Evolutionary conservation across 495 filamentous ascomycete genomes (phyloP).

Genomic region (Annulohypoxylon nitens): DNA sequence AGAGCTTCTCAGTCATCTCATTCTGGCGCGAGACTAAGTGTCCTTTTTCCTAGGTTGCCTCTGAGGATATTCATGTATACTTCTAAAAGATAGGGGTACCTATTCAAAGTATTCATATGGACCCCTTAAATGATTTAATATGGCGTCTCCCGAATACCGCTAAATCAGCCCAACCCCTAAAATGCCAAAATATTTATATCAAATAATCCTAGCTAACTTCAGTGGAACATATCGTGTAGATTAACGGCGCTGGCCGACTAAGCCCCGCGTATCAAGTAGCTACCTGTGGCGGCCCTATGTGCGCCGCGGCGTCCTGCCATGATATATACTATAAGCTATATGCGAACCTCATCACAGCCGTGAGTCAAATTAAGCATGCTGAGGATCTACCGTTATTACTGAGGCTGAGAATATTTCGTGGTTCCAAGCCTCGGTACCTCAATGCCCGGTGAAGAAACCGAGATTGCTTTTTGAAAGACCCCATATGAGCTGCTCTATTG

Average conservation of each 20-base stretch:
- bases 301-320: slow-evolving; percentile 43
- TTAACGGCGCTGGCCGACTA: slow-evolving; percentile 50
- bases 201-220: slow-evolving; percentile 55
- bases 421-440: slow-evolving; percentile 43
- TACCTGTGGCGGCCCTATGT: slow-evolving; percentile 55
- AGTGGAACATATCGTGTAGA: slow-evolving; percentile 56
- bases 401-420: slow-evolving; percentile 54
- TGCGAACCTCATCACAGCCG: not conserved
- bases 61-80: too few relatives aligned
- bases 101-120: too few relatives aligned
- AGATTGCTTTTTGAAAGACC: slow-evolving; percentile 44
- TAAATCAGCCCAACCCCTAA: not conserved
- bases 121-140: not conserved
- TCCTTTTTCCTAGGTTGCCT: too few relatives aligned
- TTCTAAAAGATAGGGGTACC: too few relatives aligned
- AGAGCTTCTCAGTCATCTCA: not conserved
- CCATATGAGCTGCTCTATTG: slow-evolving; percentile 42
- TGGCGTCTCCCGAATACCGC: not conserved
- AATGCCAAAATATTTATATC: slow-evolving; percentile 12
- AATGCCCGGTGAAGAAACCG: slow-evolving; percentile 45
- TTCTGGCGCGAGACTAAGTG: not conserved
- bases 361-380: not conserved
- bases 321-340: not conserved
- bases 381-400: not conserved
- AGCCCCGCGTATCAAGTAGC: slow-evolving; percentile 49